A percentile compares a stretch with the other conserved stretches of the same genome.
Evolutionary conservation across 352 stramenopile genomes (phyloP).

Genomic region (Globisporangium abappressorium): DNA sequence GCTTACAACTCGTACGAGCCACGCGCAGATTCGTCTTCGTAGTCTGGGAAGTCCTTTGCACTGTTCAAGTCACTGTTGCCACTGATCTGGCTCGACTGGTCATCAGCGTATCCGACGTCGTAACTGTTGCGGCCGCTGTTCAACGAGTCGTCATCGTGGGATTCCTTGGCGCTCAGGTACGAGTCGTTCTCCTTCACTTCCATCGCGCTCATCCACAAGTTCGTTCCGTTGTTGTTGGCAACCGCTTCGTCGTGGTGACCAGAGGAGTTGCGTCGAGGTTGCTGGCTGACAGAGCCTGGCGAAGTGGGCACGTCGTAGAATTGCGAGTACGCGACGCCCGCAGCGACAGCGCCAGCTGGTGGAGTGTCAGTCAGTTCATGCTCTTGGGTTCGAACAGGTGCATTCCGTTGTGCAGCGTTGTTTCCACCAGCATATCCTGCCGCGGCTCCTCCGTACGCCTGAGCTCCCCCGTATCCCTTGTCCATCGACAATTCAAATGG

Average conservation of each 20-base stretch:
- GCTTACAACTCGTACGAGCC: conserved; percentile 79
- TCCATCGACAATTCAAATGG: conserved; percentile 85
- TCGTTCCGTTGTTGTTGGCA: conserved; percentile 39
- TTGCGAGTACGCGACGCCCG: conserved; percentile 64
- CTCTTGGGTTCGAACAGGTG: conserved; percentile 13
- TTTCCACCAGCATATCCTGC: conserved; percentile 16
- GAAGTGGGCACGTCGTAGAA: conserved; percentile 81
- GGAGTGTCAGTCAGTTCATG: conserved; percentile 37
- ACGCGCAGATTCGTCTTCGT: conserved; percentile 66
- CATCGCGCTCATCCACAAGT: conserved; percentile 83
- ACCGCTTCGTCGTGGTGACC: conserved; percentile 13
- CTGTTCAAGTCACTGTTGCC: conserved; percentile 62
- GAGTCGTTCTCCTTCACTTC: conserved; percentile 77
- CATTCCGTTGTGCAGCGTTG: conserved; percentile 23
- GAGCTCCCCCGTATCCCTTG: conserved; percentile 61
- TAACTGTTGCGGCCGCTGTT: conserved; percentile 67
- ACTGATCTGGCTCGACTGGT: conserved; percentile 72
- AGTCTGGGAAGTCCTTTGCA: conserved; percentile 68
- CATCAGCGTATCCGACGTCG: conserved; percentile 37
- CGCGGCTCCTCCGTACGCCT: conserved; percentile 43
- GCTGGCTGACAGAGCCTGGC: conserved; percentile 28
- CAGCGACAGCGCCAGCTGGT: conserved; percentile 31
- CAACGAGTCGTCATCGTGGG: conserved; percentile 31
- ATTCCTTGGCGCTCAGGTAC: conserved; percentile 57
- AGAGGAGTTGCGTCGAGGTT: conserved; percentile 22